phyloP scores from a whole-genome alignment of 148 eudicot species.

The Silene latifolia region DNA sequence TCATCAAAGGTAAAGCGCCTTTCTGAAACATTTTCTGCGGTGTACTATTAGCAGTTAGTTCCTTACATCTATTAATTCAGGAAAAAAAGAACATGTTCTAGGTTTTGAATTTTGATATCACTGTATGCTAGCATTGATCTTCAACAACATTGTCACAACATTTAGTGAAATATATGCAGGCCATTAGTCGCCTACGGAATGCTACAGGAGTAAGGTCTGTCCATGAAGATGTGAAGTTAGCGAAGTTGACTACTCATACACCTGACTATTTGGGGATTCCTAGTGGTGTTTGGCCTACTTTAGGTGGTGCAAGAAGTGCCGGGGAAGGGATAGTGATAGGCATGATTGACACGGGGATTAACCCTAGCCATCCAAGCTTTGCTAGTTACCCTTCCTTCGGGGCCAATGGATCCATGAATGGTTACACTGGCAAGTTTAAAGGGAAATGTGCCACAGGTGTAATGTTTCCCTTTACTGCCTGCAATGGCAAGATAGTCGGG shows the following conservation, averaged over 20 bases:
- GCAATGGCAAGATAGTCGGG: slow-evolving; percentile 65
- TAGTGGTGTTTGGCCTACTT: slow-evolving; percentile 47
- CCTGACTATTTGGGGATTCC: slow-evolving; percentile 59
- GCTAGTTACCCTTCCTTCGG: slow-evolving; percentile 21
- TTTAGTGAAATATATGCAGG: slow-evolving; percentile 31
- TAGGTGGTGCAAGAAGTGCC: slow-evolving; percentile 50
- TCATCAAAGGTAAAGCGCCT: slow-evolving; percentile 33
- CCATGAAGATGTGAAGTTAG: slow-evolving; percentile 47
- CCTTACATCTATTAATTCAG: too few relatives aligned
- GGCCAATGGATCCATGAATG: slow-evolving; percentile 6
- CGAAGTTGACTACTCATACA: slow-evolving; percentile 58
- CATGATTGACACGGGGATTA: slow-evolving; percentile 64
- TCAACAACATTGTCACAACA: neutral
- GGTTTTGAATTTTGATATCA: too few relatives aligned
- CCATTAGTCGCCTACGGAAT: slow-evolving; percentile 28
- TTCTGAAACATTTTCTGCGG: neutral
- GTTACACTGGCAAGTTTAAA: slow-evolving; percentile 34
- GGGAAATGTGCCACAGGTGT: slow-evolving; percentile 55
- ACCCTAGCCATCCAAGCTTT: slow-evolving; percentile 64
- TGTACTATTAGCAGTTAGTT: neutral
- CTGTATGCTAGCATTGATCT: too few relatives aligned
- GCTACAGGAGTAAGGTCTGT: slow-evolving; percentile 44
- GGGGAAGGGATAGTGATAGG: slow-evolving; percentile 69
- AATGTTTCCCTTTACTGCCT: slow-evolving; percentile 45
- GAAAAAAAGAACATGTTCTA: too few relatives aligned